Conservation (phyloP, 2,329 filamentous ascomycete genomes). For the Amylocarpus encephaloides region DNA sequence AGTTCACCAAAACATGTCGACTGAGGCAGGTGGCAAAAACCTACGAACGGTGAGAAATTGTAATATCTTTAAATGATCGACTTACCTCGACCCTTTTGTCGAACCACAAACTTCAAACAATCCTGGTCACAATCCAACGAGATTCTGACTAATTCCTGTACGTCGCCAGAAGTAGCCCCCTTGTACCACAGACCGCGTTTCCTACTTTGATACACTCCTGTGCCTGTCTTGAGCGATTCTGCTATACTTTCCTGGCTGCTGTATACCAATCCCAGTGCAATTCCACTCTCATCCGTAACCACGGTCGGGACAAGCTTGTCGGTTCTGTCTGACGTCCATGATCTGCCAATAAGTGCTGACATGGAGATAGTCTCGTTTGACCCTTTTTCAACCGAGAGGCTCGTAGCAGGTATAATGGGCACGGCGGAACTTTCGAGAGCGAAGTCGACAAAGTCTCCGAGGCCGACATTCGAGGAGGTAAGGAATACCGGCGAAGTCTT, state of each 20-base stretch:
- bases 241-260: constrained; percentile 85
- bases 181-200: constrained; percentile 97
- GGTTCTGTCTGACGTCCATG: constrained; percentile 72
- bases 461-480: constrained; percentile 11
- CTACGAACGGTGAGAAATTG: constrained; percentile 29
- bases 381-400: constrained; percentile 63
- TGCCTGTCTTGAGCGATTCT: constrained; percentile 74
- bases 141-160: constrained; percentile 79
- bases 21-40: constrained; percentile 91
- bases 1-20: constrained; percentile 88
- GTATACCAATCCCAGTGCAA: constrained; percentile 85
- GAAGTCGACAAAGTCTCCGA: constrained; percentile 17
- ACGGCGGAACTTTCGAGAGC: constrained; percentile 42
- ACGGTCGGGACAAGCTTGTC: constrained; percentile 86
- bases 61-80: background rate
- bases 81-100: constrained; percentile 71
- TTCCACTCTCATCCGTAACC: constrained; percentile 80
- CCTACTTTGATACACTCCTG: constrained; percentile 86
- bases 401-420: constrained; percentile 66
- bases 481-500: constrained; percentile 30
- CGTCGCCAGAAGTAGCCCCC: constrained; percentile 88
- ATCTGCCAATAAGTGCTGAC: constrained; percentile 63
- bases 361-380: constrained; percentile 53
- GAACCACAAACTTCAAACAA: constrained; percentile 82
- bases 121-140: constrained; percentile 91